These are phyloP conservation scores for Pyrrhoderma noxium DNA, from an alignment of 1,284 basidiomycete genomes.

Conservation along the genomic window DNA sequence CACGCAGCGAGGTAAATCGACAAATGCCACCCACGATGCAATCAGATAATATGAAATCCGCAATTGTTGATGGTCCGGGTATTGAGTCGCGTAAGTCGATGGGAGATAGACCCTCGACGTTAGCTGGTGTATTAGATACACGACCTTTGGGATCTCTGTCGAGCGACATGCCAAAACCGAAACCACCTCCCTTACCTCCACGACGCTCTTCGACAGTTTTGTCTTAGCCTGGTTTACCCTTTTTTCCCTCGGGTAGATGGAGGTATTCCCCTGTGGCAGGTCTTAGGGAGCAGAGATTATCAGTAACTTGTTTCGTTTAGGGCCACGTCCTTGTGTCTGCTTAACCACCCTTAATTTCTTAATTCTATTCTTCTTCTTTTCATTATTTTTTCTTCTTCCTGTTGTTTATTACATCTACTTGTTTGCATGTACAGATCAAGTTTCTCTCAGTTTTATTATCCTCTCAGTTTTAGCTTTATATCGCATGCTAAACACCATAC, in stretches of 20 bases:
- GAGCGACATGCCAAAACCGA: not conserved
- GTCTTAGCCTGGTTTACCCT: not conserved
- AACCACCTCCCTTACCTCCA: slow-evolving; percentile 15
- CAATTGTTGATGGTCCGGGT: not conserved
- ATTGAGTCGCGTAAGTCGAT: not conserved
- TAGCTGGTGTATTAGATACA: too few species aligned
- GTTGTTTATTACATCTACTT: not conserved
- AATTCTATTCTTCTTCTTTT: too few species aligned
- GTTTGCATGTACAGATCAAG: too few species aligned
- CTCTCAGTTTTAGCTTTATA: too few species aligned
- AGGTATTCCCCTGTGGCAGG: too few species aligned
- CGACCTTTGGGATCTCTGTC: not conserved
- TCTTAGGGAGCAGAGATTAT: too few species aligned
- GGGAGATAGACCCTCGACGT: too few species aligned
- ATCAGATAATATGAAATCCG: not conserved
- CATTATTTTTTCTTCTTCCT: too few species aligned
- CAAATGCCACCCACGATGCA: not conserved
- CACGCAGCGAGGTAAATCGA: not conserved
- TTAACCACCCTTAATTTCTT: too few species aligned
- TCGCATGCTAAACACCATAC: not conserved
- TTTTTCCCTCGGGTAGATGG: not conserved
- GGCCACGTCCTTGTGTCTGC: not conserved
- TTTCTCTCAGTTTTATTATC: too few species aligned
- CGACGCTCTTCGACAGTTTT: slow-evolving; percentile 5
- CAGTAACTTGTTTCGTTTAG: not conserved